phyloP scores from a whole-genome alignment of 345 rosid genomes.

The Durio zibethinus region DNA sequence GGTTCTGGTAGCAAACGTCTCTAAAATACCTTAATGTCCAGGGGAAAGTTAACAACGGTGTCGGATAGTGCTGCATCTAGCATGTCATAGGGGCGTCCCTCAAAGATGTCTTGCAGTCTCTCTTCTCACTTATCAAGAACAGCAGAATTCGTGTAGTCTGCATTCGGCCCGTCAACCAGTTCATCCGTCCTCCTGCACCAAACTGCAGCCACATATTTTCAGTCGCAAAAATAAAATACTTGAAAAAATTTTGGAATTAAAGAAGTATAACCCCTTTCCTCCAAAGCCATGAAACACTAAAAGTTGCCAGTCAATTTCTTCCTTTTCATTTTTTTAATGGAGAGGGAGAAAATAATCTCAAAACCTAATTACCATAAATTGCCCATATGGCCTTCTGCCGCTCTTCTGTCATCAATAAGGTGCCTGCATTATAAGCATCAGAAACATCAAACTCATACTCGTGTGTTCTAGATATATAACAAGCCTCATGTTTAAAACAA shows the following conservation, averaged over 20 bases:
- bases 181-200: slow-evolving; percentile 71
- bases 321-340: too few species aligned
- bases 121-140: slow-evolving; percentile 61
- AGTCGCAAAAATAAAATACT: too few species aligned
- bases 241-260: too few species aligned
- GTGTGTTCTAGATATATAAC: not conserved
- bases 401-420: slow-evolving; percentile 57
- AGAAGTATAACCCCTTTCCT: too few species aligned
- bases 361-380: slow-evolving; percentile 48
- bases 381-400: slow-evolving; percentile 68
- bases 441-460: not conserved
- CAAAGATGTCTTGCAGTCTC: slow-evolving; percentile 50
- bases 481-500: not conserved
- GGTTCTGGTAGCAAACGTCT: not conserved
- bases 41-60: slow-evolving; percentile 44
- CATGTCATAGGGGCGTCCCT: slow-evolving; percentile 54
- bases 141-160: slow-evolving; percentile 30
- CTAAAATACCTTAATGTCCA: slow-evolving; percentile 45
- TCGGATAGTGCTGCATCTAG: slow-evolving; percentile 59
- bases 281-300: too few species aligned
- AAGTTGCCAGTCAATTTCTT: too few species aligned
- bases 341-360: too few species aligned
- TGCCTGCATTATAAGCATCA: slow-evolving; percentile 34
- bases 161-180: slow-evolving; percentile 57
- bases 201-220: slow-evolving; percentile 25